Evolutionary conservation across 257 asterid species (phyloP).

Genomic region (Petunia secreta): DNA sequence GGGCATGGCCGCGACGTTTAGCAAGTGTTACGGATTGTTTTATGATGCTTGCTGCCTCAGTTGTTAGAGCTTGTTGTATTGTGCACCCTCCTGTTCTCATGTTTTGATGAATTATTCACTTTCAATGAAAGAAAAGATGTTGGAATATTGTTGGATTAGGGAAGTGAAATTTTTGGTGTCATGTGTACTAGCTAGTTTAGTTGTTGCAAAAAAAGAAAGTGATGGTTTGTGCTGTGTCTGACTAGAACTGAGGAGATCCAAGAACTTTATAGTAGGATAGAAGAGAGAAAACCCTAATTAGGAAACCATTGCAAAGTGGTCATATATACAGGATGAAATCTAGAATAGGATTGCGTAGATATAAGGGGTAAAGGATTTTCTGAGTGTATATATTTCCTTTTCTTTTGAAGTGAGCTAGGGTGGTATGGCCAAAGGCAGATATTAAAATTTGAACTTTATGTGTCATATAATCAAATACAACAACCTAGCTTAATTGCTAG

Average conservation of each 20-base stretch:
- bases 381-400: not conserved
- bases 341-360: slow-evolving; percentile 18
- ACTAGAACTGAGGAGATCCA: not conserved
- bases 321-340: not conserved
- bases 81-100: slow-evolving; percentile 83
- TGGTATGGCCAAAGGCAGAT: not conserved
- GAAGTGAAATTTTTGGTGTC: slow-evolving; percentile 26
- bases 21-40: slow-evolving; percentile 76
- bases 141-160: slow-evolving; percentile 25
- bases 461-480: no score
- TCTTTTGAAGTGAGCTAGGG: slow-evolving; percentile 21
- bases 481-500: no score
- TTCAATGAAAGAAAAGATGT: slow-evolving; percentile 1
- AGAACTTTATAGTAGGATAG: slow-evolving; percentile 10
- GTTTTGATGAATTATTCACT: not conserved
- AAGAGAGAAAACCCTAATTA: not conserved
- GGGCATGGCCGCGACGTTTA: slow-evolving; percentile 86
- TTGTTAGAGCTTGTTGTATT: slow-evolving; percentile 61
- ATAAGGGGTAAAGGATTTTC: no score
- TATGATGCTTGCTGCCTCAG: slow-evolving; percentile 60
- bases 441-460: no score
- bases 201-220: not conserved
- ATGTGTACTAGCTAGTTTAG: not conserved
- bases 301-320: not conserved
- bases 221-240: not conserved